Evolutionary conservation across 2,329 filamentous ascomycete species (phyloP), one percentile per base, ranked within the genome.

Genomic region (Pseudocercospora vitis): DNA sequence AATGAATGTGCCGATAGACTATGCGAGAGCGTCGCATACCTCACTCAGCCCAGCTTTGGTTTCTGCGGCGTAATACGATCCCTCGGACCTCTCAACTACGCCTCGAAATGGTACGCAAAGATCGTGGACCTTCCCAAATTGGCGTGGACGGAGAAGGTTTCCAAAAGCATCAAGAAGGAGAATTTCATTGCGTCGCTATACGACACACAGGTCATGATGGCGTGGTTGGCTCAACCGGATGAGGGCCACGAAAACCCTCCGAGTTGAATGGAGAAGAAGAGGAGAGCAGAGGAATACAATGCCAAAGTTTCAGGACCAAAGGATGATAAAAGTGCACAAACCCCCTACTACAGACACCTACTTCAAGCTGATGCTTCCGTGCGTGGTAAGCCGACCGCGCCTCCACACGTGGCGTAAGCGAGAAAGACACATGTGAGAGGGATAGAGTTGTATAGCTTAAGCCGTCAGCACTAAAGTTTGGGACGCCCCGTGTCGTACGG

Each of bases 31-130:
- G 18, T 48, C 7, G 31, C 44, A 33, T 53, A 45, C 44, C 16
- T 48, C 2, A 42, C 51, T 40, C 32, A 53, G 28, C 45, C 51
- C n/a, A 16, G 24, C 19, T 42, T 39, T 44, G 51, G 51, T 12
- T 53, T 48, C 18, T 53, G 51, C 26, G 51, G 44, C 28, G 47
- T 45, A n/a, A 19, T 54, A 14, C 26, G 52, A 18, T 33, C 37
- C 18, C 12, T 44, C 14, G 35, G 46, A 6, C 46, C 47, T 11
- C 52, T 54, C 2, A 35, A 50, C 47, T 50, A 54, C 14, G 52
- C 52, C 23, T 24, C 19, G 6, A 18, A 28, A 35, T 54, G 52
- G 52, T 50, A 54, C 5, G 14, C 46, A 9, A 45, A 18, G 12
- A 9, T 18, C 1, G 40, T 53, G 42, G 42, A 53, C 14, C 29